Conservation (phyloP, 192 early-diverging fungal species). For the Coemansia sp. region DNA sequence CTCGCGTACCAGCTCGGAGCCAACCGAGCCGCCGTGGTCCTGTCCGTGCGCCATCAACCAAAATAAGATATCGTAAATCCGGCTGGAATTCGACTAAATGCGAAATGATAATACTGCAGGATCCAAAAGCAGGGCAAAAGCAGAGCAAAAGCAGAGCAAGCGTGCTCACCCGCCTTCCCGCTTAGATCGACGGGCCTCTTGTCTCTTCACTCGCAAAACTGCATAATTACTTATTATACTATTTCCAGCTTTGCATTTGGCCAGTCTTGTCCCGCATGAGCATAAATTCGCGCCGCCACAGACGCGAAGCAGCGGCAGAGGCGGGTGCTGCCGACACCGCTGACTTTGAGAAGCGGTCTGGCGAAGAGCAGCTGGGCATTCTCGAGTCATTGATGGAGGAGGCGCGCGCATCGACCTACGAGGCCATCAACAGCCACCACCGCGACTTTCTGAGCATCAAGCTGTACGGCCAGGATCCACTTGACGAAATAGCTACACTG, state of each 20-base stretch:
- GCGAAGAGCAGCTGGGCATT: slow-evolving; percentile 15
- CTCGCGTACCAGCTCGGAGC: neutral
- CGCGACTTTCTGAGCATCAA: slow-evolving; percentile 25
- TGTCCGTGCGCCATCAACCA: neutral
- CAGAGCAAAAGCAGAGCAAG: neutral
- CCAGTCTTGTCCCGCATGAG: too few species aligned
- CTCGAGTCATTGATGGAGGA: slow-evolving; percentile 22
- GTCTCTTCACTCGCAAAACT: too few species aligned
- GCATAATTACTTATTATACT: too few species aligned
- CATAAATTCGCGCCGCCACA: slow-evolving; percentile 14
- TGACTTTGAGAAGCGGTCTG: slow-evolving; percentile 15
- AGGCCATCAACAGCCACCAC: slow-evolving; percentile 43
- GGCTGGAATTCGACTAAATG: too few species aligned
- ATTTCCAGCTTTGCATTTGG: too few species aligned
- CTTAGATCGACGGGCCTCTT: too few species aligned
- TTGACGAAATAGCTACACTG: slow-evolving; percentile 47
- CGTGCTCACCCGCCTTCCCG: too few species aligned
- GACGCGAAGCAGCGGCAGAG: slow-evolving; percentile 3
- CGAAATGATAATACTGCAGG: too few species aligned
- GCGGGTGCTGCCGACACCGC: neutral
- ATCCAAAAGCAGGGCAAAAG: too few species aligned
- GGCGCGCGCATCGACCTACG: slow-evolving; percentile 25
- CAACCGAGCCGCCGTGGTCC: neutral
- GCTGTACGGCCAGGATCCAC: slow-evolving; percentile 35
- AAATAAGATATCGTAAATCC: neutral